Evolutionary conservation across 2,329 filamentous ascomycete species (phyloP), one percentile per base, ranked within the genome.

Genomic region (Cylindrodendrum hubeiense): DNA sequence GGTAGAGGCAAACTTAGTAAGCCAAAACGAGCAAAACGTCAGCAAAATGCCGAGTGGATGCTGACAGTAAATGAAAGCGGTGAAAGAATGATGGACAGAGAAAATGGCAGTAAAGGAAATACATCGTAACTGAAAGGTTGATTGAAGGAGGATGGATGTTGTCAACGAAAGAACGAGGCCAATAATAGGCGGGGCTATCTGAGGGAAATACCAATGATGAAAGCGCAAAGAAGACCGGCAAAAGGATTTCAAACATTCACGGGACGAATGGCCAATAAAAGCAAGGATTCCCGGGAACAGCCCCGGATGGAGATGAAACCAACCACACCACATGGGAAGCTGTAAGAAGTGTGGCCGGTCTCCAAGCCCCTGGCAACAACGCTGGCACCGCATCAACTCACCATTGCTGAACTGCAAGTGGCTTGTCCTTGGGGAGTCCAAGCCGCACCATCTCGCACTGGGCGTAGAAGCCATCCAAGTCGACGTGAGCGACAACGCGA

Each of bases 381-480:
- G 19, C 21, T 30, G 13, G 34, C 22, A 12, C 28, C n/a, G n/a
- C 4, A 22, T 65, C 8, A 49, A 71, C 79, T 67, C 81, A 91
- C 93, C 93, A 98, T 84, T 98, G 95, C 77, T 97, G 95, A 21
- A 99, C 96, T 1, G 94, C 96, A 24, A 99, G 87, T 10, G 96
- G 96, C 69, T 90, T 87, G 62, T 94, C 88, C 66, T 93, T 90
- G 15, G 91, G 83, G 12, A 93, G 83, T 13, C 90, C 90, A 47
- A 98, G 85, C 8, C 96, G 90, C 10, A 97, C 90, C 87, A 95
- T 97, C 81, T 99, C 96, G 77, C 94, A 98, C 83, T 99, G 96
- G 4, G 93, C 92, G 79, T 99, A 99, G 81, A 99, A 99, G 41
- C 95, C 95, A 87, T 99, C 96, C 65, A 99, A 90, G 75, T 99